phyloP scores from a whole-genome alignment of 2,329 filamentous ascomycete genomes.

The Clathrospora elynae region DNA sequence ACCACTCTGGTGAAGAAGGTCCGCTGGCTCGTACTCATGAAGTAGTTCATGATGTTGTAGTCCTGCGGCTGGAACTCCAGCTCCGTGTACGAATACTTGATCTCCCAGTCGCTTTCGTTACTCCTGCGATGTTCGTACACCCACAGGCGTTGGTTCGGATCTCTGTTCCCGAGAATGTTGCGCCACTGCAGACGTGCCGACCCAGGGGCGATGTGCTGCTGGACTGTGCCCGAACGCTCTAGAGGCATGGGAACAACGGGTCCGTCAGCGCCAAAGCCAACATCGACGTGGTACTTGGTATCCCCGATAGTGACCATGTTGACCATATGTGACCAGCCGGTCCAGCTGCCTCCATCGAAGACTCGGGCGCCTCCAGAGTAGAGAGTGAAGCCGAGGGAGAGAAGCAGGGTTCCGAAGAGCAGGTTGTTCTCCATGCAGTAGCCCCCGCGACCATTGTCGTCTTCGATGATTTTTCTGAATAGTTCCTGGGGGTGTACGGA shows the following conservation, averaged over 20 bases:
- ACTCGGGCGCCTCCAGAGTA: slow-evolving; percentile 51
- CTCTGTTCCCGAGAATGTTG: slow-evolving; percentile 41
- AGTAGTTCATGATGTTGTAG: slow-evolving; percentile 43
- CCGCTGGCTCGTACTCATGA: slow-evolving; percentile 40
- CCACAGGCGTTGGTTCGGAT: slow-evolving; percentile 51
- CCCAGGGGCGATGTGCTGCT: slow-evolving; percentile 40
- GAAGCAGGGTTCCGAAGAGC: slow-evolving; percentile 58
- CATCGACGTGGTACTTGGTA: slow-evolving; percentile 49
- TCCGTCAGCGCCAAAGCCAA: slow-evolving; percentile 51
- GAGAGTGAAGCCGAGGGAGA: slow-evolving; percentile 57
- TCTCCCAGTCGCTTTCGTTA: slow-evolving; percentile 59
- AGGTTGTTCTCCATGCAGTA: slow-evolving; percentile 67
- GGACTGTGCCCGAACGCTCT: slow-evolving; percentile 29
- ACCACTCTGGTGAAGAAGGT: slow-evolving; percentile 42
- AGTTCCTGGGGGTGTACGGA: slow-evolving; percentile 57
- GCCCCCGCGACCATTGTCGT: slow-evolving; percentile 57
- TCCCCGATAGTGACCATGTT: slow-evolving; percentile 50
- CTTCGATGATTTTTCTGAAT: slow-evolving; percentile 61
- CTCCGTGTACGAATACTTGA: slow-evolving; percentile 67
- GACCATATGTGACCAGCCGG: slow-evolving; percentile 53
- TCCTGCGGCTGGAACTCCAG: slow-evolving; percentile 44
- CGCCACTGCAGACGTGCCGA: slow-evolving; percentile 41
- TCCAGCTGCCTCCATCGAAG: slow-evolving; percentile 30
- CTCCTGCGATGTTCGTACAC: slow-evolving; percentile 48
- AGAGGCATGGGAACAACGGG: slow-evolving; percentile 49